Evolutionary conservation across 805 yeast genomes (phyloP).

Genomic region (Kodamaea nitidulidarum): DNA sequence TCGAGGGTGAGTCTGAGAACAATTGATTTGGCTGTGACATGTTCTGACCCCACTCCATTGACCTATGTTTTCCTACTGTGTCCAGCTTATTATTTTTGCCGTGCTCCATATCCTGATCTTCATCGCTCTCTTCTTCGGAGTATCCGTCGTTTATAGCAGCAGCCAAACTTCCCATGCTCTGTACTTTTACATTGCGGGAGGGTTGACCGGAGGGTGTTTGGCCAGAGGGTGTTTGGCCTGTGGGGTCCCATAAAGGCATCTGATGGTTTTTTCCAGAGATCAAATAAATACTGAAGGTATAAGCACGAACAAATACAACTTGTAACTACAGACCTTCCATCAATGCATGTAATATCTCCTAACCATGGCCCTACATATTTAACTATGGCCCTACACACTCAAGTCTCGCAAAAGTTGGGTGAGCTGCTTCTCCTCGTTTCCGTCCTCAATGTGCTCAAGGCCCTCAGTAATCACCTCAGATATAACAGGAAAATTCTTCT

Average conservation of each 20-base stretch:
- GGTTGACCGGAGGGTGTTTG: no score
- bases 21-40: neutral
- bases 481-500: slow-evolving; percentile 30
- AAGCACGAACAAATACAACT: no score
- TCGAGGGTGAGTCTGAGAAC: neutral
- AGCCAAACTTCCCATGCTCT: slow-evolving; percentile 7
- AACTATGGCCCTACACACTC: no score
- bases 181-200: neutral
- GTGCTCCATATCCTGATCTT: no score
- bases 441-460: slow-evolving; percentile 22
- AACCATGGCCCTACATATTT: no score
- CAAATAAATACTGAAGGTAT: no score
- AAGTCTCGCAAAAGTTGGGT: slow-evolving; percentile 17
- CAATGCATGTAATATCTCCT: no score
- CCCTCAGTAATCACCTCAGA: slow-evolving; percentile 43
- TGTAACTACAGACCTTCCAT: no score
- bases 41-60: neutral
- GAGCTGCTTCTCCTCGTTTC: slow-evolving; percentile 20
- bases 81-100: no score
- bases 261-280: no score
- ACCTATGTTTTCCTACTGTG: slow-evolving; percentile 48
- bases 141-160: slow-evolving; percentile 6
- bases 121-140: slow-evolving; percentile 9
- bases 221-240: no score
- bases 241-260: slow-evolving; percentile 1